Conservation (phyloP, 129 eudicot species). For the Solidago caesia region DNA sequence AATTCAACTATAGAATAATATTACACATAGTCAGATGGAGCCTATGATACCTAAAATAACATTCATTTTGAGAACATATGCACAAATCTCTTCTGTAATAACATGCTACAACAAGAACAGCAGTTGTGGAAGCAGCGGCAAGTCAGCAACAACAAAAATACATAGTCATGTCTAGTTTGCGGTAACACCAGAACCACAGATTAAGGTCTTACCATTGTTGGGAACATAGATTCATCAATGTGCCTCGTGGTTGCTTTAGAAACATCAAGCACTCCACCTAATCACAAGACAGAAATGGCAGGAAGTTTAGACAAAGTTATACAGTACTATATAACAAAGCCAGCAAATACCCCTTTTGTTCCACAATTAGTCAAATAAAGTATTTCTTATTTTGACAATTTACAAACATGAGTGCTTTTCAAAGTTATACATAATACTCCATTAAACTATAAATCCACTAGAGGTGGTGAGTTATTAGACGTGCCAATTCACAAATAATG, state of each 20-base stretch:
- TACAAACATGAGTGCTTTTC: not conserved
- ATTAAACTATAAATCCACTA: not conserved
- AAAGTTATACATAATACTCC: not conserved
- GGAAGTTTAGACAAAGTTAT: constrained; percentile 20
- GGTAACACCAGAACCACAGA: constrained; percentile 17
- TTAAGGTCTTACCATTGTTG: constrained; percentile 58
- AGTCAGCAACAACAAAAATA: not conserved
- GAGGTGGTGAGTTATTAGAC: not conserved
- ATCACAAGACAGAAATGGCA: constrained; percentile 21
- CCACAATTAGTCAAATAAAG: not conserved
- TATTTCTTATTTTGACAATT: constrained; percentile 1
- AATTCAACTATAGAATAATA: not conserved
- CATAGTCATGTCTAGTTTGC: constrained; percentile 19
- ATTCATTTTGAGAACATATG: constrained; percentile 2
- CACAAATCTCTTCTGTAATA: constrained; percentile 11
- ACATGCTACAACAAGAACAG: not conserved
- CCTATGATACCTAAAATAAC: not conserved
- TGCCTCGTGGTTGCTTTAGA: constrained; percentile 56
- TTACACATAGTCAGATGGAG: not conserved
- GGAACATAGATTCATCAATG: constrained; percentile 47
- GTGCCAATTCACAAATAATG: no score
- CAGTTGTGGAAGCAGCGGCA: constrained; percentile 3
- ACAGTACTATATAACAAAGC: not conserved
- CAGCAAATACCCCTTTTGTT: constrained; percentile 12
- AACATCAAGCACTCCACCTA: constrained; percentile 84